Percentiles rank a stretch among this genome's conserved stretches.
Conservation (phyloP, 163 green algal genomes). For the Trebouxia gelatinosa region DNA sequence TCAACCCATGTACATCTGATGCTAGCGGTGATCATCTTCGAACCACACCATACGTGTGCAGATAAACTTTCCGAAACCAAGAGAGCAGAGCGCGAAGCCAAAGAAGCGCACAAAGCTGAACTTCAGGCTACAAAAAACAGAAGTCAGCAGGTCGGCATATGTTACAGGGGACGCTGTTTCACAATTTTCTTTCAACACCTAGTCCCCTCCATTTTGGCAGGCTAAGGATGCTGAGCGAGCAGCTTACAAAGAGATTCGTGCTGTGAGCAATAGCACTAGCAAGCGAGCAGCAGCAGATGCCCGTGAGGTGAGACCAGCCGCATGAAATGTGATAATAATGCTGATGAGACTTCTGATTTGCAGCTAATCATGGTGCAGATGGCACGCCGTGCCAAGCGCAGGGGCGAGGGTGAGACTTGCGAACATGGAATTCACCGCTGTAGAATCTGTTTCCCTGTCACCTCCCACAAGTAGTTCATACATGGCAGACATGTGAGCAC, state of each 20-base stretch:
- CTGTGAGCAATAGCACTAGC: conserved; percentile 13
- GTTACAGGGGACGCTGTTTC: too few species aligned
- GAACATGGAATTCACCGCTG: conserved; percentile 51
- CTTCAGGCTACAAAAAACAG: conserved; percentile 25
- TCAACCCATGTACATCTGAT: too few species aligned
- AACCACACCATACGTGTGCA: background rate
- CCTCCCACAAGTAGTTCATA: conserved; percentile 32
- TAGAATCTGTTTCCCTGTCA: conserved; percentile 48
- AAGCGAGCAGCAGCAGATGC: conserved; percentile 39
- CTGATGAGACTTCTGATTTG: too few species aligned
- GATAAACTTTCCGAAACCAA: conserved; percentile 53
- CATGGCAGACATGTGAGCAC: too few species aligned
- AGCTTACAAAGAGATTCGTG: conserved; percentile 16
- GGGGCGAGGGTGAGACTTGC: conserved; percentile 30
- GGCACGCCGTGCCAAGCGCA: conserved; percentile 33
- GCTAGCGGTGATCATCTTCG: background rate
- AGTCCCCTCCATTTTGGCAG: too few species aligned
- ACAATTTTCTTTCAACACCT: too few species aligned
- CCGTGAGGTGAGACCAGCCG: conserved; percentile 30
- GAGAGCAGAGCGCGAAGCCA: conserved; percentile 32
- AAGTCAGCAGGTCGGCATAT: too few species aligned
- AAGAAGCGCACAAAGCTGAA: conserved; percentile 40
- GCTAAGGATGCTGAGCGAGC: conserved; percentile 27
- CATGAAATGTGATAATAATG: too few species aligned
- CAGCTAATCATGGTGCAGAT: too few species aligned